These are phyloP conservation scores for Fistulinella prunicolor DNA, from an alignment of 768 basidiomycete genomes.

Conservation along the genomic window DNA sequence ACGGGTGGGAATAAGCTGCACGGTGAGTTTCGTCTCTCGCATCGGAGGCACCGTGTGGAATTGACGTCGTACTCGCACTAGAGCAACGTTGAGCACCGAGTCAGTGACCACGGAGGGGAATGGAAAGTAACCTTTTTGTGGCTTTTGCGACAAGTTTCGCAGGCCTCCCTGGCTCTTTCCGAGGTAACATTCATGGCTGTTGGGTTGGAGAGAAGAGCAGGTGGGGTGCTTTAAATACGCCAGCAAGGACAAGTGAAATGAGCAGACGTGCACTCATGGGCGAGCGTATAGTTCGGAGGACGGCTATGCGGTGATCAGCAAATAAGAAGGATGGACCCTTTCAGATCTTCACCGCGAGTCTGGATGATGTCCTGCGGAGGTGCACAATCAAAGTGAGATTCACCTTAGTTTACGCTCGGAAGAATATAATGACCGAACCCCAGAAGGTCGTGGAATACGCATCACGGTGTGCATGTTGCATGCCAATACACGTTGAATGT, in stretches of 20 bases:
- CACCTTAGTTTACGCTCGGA: slow-evolving; percentile 1
- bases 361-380: slow-evolving; percentile 2
- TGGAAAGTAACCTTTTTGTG: slow-evolving; percentile 22
- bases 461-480: slow-evolving; percentile 21
- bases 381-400: neutral
- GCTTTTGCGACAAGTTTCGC: slow-evolving; percentile 21
- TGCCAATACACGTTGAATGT: slow-evolving; percentile 20
- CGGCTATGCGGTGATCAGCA: slow-evolving; percentile 9
- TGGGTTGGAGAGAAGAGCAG: neutral
- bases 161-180: slow-evolving; percentile 28
- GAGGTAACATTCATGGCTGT: slow-evolving; percentile 16
- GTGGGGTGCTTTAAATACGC: slow-evolving; percentile 21
- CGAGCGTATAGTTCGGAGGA: slow-evolving; percentile 8
- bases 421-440: neutral
- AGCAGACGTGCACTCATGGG: slow-evolving; percentile 7
- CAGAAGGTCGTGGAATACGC: slow-evolving; percentile 4
- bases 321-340: slow-evolving; percentile 1
- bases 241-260: slow-evolving; percentile 7
- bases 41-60: slow-evolving; percentile 16
- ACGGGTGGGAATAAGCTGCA: slow-evolving; percentile 20
- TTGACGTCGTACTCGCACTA: slow-evolving; percentile 20
- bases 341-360: slow-evolving; percentile 16
- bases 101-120: neutral
- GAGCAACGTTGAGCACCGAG: neutral
- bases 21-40: slow-evolving; percentile 1